Base-by-base conservation (phyloP, 1,284 basidiomycete species). In the Xerocomus nothofagi region DNA sequence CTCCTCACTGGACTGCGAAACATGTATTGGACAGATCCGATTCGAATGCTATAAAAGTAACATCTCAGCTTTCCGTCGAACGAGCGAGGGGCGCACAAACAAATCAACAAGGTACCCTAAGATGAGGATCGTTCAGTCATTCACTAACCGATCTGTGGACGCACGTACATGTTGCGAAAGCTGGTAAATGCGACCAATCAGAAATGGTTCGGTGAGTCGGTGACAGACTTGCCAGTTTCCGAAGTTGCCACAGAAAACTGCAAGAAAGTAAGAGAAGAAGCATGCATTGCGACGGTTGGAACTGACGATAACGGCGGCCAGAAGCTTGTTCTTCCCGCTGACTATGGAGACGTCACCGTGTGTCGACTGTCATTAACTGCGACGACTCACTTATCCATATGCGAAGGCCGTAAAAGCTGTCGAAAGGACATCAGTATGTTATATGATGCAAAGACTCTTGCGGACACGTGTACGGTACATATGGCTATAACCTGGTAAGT, bases 31-130 rank as follows among this genome's bases (percentile, higher is more conserved):
- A 50, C 23, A 21, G 41, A 33, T 44, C 31, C 32, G n/a, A 39
- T 24, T 23, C 21, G 38, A 40, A 32, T 20, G 27, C 43, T 50
- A 17, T 29, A 20, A 26, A 40, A 15, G 9, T 11, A 34, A 27
- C 3, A n/a, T 18, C 15, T 50, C 10, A 50, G 20, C 20, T 4
- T 34, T 26, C 2, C n/a, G 42, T n/a, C 5, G 10, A 2, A 24
- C 17, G 10, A n/a, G 18, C 4, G 15, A n/a, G n/a, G 29, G 12
- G 26, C 6, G n/a, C 17, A 46, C 44, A 15, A 26, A 50, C 39
- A 41, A 7, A n/a, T 45, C 27, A 15, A 41, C 5, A n/a, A n/a
- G 26, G 29, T 41, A 45, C 43, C 31, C 49, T 50, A 24, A 7
- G 15, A 8, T 12, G 8, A 17, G 21, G 3, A 4, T 8, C 32